phyloP scores from a whole-genome alignment of 768 basidiomycete genomes.

The Mycena amicta region DNA sequence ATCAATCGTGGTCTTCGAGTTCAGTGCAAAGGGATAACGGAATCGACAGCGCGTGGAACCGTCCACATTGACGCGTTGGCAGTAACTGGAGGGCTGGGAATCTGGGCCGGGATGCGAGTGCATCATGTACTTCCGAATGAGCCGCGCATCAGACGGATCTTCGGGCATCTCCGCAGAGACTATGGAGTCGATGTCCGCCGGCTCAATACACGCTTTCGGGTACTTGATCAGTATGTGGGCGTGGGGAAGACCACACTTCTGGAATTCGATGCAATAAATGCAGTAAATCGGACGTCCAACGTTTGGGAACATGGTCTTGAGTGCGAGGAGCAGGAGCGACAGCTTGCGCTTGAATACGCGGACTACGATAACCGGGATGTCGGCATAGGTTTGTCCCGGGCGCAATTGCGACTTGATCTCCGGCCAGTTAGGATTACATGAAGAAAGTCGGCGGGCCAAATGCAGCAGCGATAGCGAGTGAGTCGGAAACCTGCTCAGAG shows the following conservation, averaged over 20 bases:
- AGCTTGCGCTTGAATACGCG: too few species aligned
- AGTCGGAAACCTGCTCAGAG: slow-evolving; percentile 40
- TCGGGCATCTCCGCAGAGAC: slow-evolving; percentile 38
- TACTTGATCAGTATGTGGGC: slow-evolving; percentile 42
- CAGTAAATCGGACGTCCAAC: too few species aligned
- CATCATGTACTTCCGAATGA: slow-evolving; percentile 36
- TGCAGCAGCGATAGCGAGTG: slow-evolving; percentile 34
- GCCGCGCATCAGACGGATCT: slow-evolving; percentile 24
- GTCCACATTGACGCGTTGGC: slow-evolving; percentile 23
- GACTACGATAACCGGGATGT: slow-evolving; percentile 39
- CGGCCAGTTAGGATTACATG: slow-evolving; percentile 41
- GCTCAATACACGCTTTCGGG: slow-evolving; percentile 20
- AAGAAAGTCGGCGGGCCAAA: slow-evolving; percentile 37
- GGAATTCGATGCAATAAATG: too few species aligned
- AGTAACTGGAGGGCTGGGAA: slow-evolving; percentile 26
- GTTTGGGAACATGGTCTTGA: slow-evolving; percentile 34
- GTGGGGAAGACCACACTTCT: slow-evolving; percentile 45
- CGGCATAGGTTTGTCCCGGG: slow-evolving; percentile 36
- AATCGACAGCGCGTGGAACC: slow-evolving; percentile 26
- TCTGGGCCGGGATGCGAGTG: slow-evolving; percentile 30
- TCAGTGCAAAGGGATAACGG: slow-evolving; percentile 22
- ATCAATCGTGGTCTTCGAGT: slow-evolving; percentile 27
- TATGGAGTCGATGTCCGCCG: slow-evolving; percentile 32
- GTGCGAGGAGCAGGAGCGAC: slow-evolving; percentile 26
- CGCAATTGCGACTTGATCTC: slow-evolving; percentile 25